Conservation (phyloP, 352 stramenopile species). For the Globisporangium abappressorium region DNA sequence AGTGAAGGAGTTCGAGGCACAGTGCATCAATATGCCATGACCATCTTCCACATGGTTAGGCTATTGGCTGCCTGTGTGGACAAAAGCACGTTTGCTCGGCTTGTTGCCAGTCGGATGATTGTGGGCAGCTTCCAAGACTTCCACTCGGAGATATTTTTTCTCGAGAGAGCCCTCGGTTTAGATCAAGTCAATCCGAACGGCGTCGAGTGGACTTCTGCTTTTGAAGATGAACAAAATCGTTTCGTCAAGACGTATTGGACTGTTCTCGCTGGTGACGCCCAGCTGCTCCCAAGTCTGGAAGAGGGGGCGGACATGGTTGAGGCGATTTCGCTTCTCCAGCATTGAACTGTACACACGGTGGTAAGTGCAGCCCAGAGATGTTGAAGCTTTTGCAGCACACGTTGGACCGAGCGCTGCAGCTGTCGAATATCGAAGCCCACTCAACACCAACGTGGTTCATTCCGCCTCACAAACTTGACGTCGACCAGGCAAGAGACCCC, state of each 20-base stretch:
- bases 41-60: background rate
- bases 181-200: background rate
- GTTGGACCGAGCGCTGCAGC: background rate
- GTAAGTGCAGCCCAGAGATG: background rate
- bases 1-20: background rate
- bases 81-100: background rate
- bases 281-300: background rate
- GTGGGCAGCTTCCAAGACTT: background rate
- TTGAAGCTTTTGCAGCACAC: background rate
- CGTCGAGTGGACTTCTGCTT: background rate
- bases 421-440: background rate
- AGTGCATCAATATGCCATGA: background rate
- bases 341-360: background rate
- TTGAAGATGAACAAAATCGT: background rate
- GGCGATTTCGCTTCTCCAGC: slow-evolving; percentile 3
- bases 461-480: slow-evolving; percentile 1
- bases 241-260: background rate
- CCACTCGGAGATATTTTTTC: background rate
- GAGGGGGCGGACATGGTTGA: background rate
- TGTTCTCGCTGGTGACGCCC: background rate
- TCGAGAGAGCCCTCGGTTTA: background rate
- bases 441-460: background rate
- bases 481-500: too few species aligned
- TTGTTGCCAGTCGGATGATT: background rate
- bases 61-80: background rate